These are phyloP conservation scores for Hanseniaspora uvarum DNA, from an alignment of 1,139 yeast genomes.

Conservation along the genomic window DNA sequence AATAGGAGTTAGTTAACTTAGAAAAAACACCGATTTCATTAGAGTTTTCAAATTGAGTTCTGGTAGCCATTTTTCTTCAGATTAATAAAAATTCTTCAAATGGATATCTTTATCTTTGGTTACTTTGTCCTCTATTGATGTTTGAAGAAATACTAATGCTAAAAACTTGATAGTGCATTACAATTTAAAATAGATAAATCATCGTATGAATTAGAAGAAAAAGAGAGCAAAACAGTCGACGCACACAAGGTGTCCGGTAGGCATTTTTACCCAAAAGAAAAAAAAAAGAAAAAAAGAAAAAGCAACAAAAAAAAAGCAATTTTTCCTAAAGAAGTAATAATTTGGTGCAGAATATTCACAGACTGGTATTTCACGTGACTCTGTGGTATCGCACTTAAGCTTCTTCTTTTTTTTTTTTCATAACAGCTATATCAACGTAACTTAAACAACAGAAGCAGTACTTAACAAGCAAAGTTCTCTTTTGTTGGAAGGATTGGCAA, in stretches of 20 bases:
- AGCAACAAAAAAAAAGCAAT: not conserved
- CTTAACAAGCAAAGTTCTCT: constrained; percentile 12
- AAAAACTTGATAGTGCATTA: too few relatives aligned
- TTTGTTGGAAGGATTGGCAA: not conserved
- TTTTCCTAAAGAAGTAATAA: not conserved
- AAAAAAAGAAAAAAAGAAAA: not conserved
- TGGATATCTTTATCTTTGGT: not conserved
- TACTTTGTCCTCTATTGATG: not conserved
- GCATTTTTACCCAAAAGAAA: not conserved
- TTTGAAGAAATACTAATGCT: too few relatives aligned
- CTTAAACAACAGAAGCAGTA: not conserved
- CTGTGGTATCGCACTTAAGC: not conserved
- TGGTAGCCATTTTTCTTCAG: constrained; percentile 40
- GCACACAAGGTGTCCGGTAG: not conserved
- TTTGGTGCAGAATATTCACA: not conserved
- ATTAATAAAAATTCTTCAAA: not conserved
- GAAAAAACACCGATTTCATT: constrained; percentile 98
- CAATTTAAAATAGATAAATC: not conserved
- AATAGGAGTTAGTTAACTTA: constrained; percentile 90
- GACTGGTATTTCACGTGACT: not conserved
- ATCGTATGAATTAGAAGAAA: not conserved
- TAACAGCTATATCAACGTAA: too few relatives aligned
- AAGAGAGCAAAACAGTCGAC: not conserved
- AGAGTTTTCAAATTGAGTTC: constrained; percentile 83
- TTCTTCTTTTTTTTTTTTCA: too few relatives aligned